Conservation (phyloP, 805 yeast genomes). For the Myxozyma kluyveri region DNA sequence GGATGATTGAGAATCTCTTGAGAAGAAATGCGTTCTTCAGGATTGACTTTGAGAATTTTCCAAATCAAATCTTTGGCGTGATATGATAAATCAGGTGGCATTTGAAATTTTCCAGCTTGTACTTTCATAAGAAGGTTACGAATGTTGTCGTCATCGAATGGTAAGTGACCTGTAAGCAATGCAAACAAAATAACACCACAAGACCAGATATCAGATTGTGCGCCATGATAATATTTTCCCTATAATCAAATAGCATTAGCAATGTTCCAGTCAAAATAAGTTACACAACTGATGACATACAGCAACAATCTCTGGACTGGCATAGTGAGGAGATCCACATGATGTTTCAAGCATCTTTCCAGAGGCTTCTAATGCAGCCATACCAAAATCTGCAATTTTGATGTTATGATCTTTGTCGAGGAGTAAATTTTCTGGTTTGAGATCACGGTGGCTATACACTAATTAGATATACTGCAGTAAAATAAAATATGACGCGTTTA, state of each 20-base stretch:
- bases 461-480: background rate
- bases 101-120: conserved; percentile 79
- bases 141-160: conserved; percentile 95
- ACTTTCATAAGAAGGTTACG: conserved; percentile 83
- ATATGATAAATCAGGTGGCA: conserved; percentile 73
- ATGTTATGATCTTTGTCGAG: conserved; percentile 81
- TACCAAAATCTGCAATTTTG: conserved; percentile 97
- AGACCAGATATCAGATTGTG: conserved; percentile 96
- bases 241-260: background rate
- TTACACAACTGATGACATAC: conserved; percentile 1
- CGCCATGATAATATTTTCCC: conserved; percentile 92
- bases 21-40: conserved; percentile 73
- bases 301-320: conserved; percentile 95
- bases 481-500: background rate
- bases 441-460: conserved; percentile 60
- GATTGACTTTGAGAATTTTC: conserved; percentile 79
- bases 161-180: conserved; percentile 87
- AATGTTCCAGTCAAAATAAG: background rate
- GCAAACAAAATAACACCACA: conserved; percentile 91
- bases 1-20: conserved; percentile 79
- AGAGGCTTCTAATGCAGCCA: conserved; percentile 93
- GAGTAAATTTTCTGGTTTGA: conserved; percentile 69
- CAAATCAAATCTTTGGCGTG: conserved; percentile 87
- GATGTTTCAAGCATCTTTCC: conserved; percentile 85
- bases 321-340: conserved; percentile 98